These are phyloP conservation scores for Cephalotrichum gorgonifer DNA, from an alignment of 2,329 filamentous ascomycete genomes.

Conservation along the genomic window DNA sequence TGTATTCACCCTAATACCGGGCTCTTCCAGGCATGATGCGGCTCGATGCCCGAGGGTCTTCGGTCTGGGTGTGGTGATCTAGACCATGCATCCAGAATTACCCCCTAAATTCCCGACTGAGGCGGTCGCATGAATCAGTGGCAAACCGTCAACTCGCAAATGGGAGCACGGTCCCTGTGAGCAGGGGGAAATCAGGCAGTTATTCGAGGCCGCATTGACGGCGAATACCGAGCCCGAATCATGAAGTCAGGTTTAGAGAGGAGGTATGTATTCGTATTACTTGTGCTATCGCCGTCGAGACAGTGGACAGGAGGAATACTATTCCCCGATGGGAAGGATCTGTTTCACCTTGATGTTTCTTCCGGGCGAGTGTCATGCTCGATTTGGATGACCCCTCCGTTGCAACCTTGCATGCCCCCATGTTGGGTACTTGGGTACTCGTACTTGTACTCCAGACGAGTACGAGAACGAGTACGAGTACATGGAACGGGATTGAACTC, in stretches of 20 bases:
- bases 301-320: neutral
- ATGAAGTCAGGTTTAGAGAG: neutral
- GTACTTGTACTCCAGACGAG: too few species aligned
- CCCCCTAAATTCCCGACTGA: neutral
- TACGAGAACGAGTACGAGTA: too few species aligned
- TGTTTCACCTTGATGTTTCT: constrained; percentile 5
- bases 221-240: neutral
- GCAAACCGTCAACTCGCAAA: neutral
- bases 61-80: neutral
- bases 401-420: neutral
- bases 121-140: neutral
- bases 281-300: neutral
- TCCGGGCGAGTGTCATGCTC: neutral
- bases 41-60: neutral
- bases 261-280: neutral
- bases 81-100: too few species aligned
- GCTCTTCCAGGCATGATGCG: neutral
- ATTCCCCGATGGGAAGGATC: neutral
- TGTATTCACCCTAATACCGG: neutral
- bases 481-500: too few species aligned
- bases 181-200: neutral
- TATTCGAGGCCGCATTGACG: neutral
- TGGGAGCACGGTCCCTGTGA: neutral
- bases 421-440: too few species aligned
- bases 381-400: neutral